phyloP scores from a whole-genome alignment of 1,284 basidiomycete genomes.

The Athelia psychrophila region DNA sequence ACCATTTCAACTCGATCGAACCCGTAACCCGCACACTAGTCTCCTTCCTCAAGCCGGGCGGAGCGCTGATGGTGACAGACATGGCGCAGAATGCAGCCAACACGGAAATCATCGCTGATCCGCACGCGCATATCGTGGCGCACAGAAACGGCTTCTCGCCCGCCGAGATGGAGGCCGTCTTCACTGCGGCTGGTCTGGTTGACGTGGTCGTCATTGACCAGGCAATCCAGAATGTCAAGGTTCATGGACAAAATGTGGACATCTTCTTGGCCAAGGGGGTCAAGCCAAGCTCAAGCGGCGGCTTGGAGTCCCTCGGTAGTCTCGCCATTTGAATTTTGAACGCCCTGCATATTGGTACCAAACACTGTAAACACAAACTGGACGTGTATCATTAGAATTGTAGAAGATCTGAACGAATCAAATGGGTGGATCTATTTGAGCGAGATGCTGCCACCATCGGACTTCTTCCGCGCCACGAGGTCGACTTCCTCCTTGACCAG shows the following conservation, averaged over 20 bases:
- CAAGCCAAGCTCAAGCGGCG: constrained; percentile 33
- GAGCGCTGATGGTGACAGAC: constrained; percentile 58
- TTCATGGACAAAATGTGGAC: constrained; percentile 29
- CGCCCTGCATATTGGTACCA: too few species aligned
- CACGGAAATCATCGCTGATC: constrained; percentile 20
- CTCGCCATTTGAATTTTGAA: too few species aligned
- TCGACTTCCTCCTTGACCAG: constrained; percentile 65
- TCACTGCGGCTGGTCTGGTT: constrained; percentile 45
- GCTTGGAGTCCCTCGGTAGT: background rate
- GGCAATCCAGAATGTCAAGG: constrained; percentile 24
- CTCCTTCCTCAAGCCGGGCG: constrained; percentile 58
- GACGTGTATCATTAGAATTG: too few species aligned
- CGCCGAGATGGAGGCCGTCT: constrained; percentile 40
- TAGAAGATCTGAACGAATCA: too few species aligned
- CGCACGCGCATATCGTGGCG: constrained; percentile 42
- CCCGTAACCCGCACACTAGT: constrained; percentile 50
- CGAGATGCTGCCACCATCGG: constrained; percentile 64
- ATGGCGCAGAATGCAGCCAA: constrained; percentile 26
- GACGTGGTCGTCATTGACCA: constrained; percentile 36
- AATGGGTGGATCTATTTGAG: too few species aligned
- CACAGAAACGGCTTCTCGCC: constrained; percentile 51
- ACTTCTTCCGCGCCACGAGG: constrained; percentile 51
- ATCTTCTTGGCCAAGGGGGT: constrained; percentile 53
- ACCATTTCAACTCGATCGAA: constrained; percentile 57
- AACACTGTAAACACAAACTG: too few species aligned